Evolutionary conservation across 257 asterid genomes (phyloP), one percentile per base, ranked within the genome.

Genomic region (Penstemon newberryi): DNA sequence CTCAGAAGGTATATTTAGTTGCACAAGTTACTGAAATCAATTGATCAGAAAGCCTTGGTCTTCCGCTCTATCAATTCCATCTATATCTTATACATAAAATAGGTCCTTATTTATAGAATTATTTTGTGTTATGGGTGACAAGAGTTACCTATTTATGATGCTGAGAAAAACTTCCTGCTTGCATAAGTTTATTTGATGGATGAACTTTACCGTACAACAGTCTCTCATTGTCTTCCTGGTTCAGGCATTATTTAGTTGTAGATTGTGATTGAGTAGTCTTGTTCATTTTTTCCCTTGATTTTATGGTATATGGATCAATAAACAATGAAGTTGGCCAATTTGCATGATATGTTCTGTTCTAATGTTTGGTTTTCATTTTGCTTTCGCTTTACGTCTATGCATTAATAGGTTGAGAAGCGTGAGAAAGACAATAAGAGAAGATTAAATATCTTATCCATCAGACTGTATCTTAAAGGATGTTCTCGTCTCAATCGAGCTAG

Each of bases 401-500:
- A 58, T 25, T 25, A 2, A 25, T 66, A 94, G 99, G 95, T 94
- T 68, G 99, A 94, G 83, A 86, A 89, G 75, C 96, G 90, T 38
- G 97, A 91, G 77, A 88, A 80, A 75, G 96, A 94, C 77, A 74
- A 80, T 50, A 94, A 87, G 78, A 85, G 80, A 75, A 87, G 83
- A 79, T 81, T 77, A 73, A 88, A 77, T 82, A 83, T 87, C 72
- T 52, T 87, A 66, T 87, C 87, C 66, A 79, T 94, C 77, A 85
- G 85, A 81, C 49, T 94, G 64, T 89, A 89, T 81, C 91, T 94
- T 67, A 92, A 85, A 76, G 96, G 91, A 65, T 75, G 84, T 71
- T 71, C 96, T 80, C 96, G 95, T 73, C 86, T 94, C 55, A 84
- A 84, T 80, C 89, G 83, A 79, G 97, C 84, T 71, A 80, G 89